Percentiles rank a stretch among this genome's conserved stretches.
Evolutionary conservation across 441 rosid species (phyloP).

Genomic region (Viola pubescens): DNA sequence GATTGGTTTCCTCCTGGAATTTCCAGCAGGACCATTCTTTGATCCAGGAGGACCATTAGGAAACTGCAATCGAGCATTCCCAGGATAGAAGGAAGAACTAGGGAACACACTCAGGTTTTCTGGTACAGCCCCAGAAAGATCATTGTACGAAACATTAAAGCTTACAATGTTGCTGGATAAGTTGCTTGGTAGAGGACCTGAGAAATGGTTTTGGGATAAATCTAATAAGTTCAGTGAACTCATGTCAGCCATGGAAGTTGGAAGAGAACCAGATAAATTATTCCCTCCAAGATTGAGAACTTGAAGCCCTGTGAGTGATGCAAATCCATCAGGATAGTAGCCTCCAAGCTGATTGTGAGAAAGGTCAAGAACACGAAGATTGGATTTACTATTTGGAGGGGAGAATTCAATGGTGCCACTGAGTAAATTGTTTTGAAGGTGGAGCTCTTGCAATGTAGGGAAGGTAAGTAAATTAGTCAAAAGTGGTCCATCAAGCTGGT

Average conservation of each 20-base stretch:
- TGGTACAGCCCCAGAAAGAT: slow-evolving; percentile 87
- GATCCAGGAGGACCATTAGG: slow-evolving; percentile 57
- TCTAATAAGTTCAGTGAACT: slow-evolving; percentile 58
- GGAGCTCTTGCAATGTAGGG: slow-evolving; percentile 66
- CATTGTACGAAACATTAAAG: slow-evolving; percentile 77
- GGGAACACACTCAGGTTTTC: slow-evolving; percentile 73
- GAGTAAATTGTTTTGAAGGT: slow-evolving; percentile 61
- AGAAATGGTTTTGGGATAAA: slow-evolving; percentile 70
- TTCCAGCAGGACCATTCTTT: slow-evolving; percentile 28
- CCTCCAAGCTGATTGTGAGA: slow-evolving; percentile 67
- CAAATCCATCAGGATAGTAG: slow-evolving; percentile 60
- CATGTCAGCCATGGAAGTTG: slow-evolving; percentile 63
- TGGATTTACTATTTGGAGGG: slow-evolving; percentile 31
- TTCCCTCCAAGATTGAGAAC: slow-evolving; percentile 71
- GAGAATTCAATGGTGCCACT: slow-evolving; percentile 52
- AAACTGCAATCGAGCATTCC: slow-evolving; percentile 53
- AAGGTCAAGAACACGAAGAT: slow-evolving; percentile 66
- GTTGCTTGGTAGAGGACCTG: slow-evolving; percentile 74
- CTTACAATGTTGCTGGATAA: slow-evolving; percentile 47
- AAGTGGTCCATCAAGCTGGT: slow-evolving; percentile 62
- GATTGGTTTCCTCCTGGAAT: slow-evolving; percentile 44
- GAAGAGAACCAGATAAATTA: slow-evolving; percentile 79
- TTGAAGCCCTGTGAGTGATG: slow-evolving; percentile 57
- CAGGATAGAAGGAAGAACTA: slow-evolving; percentile 70
- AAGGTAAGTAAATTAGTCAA: slow-evolving; percentile 51